Evolutionary conservation across 495 filamentous ascomycete genomes (phyloP).

Genomic region (Xanthoparmelia taractica): DNA sequence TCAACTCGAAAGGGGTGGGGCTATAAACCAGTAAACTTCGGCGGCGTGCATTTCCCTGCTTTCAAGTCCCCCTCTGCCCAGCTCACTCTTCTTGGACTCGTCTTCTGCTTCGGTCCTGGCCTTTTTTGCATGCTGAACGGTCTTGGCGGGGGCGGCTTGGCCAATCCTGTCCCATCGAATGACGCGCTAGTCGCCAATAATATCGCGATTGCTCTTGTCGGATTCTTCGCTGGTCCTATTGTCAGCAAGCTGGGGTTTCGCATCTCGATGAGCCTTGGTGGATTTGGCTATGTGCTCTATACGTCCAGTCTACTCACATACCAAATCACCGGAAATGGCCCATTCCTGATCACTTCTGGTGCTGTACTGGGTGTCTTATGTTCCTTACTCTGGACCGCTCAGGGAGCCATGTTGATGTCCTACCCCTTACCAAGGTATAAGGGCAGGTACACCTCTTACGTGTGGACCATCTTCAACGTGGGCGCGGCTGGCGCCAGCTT

Average conservation of each 20-base stretch:
- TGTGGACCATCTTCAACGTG: constrained; percentile 94
- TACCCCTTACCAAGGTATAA: constrained; percentile 78
- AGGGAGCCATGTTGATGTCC: constrained; percentile 93
- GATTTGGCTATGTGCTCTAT: neutral
- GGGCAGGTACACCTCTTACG: constrained; percentile 80
- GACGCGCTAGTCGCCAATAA: too few relatives aligned
- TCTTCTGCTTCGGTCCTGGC: too few relatives aligned
- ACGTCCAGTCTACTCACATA: neutral
- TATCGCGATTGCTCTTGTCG: constrained; percentile 78
- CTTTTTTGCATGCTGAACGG: too few relatives aligned
- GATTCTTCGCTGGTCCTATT: constrained; percentile 78
- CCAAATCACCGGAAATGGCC: neutral
- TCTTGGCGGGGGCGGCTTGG: too few relatives aligned
- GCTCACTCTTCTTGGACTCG: too few relatives aligned
- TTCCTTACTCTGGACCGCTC: constrained; percentile 82
- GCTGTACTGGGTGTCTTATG: constrained; percentile 64
- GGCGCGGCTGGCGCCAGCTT: constrained; percentile 85
- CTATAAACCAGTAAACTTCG: too few relatives aligned
- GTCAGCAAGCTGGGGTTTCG: constrained; percentile 69
- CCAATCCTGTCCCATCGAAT: too few relatives aligned
- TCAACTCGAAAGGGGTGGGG: too few relatives aligned
- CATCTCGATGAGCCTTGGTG: neutral
- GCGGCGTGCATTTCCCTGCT: too few relatives aligned
- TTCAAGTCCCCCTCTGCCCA: too few relatives aligned
- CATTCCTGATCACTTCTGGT: constrained; percentile 51